Evolutionary conservation across 257 asterid genomes (phyloP).

Genomic region (Solanum sitiens): DNA sequence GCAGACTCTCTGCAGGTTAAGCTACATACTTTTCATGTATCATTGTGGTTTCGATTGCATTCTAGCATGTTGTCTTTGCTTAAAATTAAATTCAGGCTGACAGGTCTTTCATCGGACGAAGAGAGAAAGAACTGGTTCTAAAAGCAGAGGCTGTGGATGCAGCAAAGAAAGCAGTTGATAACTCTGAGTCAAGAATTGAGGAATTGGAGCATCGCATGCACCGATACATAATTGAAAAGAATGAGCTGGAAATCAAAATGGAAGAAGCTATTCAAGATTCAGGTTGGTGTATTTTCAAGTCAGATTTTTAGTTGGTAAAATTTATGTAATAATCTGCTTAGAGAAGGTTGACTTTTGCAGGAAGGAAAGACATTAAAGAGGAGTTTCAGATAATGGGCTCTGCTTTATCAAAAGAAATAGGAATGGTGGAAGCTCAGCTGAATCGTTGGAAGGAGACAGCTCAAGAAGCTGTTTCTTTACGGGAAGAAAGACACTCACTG

Average conservation of each 20-base stretch:
- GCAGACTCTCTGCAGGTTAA: slow-evolving; percentile 76
- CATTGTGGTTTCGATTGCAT: not conserved
- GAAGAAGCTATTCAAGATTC: slow-evolving; percentile 89
- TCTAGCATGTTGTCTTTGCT: slow-evolving; percentile 15
- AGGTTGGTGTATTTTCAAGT: slow-evolving; percentile 40
- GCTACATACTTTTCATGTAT: slow-evolving; percentile 6
- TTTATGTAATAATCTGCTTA: slow-evolving; percentile 13
- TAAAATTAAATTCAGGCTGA: slow-evolving; percentile 60
- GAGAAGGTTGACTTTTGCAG: slow-evolving; percentile 28
- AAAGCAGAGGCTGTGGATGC: slow-evolving; percentile 67
- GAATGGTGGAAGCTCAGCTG: slow-evolving; percentile 77
- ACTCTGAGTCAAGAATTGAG: slow-evolving; percentile 56
- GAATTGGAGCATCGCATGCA: slow-evolving; percentile 70
- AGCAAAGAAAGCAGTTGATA: slow-evolving; percentile 41
- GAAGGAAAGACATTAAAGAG: slow-evolving; percentile 71
- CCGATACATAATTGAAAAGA: slow-evolving; percentile 50
- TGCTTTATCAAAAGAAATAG: slow-evolving; percentile 78
- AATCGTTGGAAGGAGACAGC: slow-evolving; percentile 79
- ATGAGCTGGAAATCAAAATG: slow-evolving; percentile 71
- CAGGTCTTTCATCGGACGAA: slow-evolving; percentile 59
- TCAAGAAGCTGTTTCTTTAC: slow-evolving; percentile 74
- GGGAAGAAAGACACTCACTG: slow-evolving; percentile 55
- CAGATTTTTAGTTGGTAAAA: slow-evolving; percentile 1
- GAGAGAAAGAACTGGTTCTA: slow-evolving; percentile 65
- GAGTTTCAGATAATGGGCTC: slow-evolving; percentile 91